Conservation (phyloP, 1,284 basidiomycete genomes). For the Trametes hirsuta region DNA sequence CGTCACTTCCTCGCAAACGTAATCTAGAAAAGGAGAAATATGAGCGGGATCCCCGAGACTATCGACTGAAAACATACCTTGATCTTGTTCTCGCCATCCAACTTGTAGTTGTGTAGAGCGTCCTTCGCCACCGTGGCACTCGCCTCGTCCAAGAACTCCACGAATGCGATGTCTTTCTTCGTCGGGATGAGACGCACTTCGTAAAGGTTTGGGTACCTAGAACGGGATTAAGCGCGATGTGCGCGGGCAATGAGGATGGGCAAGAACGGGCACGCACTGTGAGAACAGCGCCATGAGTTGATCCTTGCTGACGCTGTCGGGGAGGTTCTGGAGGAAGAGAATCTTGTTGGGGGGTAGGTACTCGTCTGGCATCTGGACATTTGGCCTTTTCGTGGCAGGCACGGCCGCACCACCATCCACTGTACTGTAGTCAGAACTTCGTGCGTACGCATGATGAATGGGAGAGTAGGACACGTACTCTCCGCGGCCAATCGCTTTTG, state of each 20-base stretch:
- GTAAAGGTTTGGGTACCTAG: slow-evolving; percentile 87
- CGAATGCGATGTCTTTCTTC: slow-evolving; percentile 95
- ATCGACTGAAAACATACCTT: slow-evolving; percentile 59
- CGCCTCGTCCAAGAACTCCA: slow-evolving; percentile 91
- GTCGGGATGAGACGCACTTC: slow-evolving; percentile 97
- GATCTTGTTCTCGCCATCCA: slow-evolving; percentile 96
- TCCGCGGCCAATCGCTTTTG: slow-evolving; percentile 81
- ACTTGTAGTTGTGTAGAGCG: slow-evolving; percentile 93
- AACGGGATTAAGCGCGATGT: background rate
- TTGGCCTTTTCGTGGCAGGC: slow-evolving; percentile 73
- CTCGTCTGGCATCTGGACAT: slow-evolving; percentile 98
- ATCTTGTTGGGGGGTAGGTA: slow-evolving; percentile 99
- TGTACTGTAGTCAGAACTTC: slow-evolving; percentile 33
- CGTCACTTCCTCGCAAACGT: slow-evolving; percentile 61
- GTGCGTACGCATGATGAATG: slow-evolving; percentile 2
- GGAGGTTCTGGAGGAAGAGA: slow-evolving; percentile 96
- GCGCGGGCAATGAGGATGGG: background rate
- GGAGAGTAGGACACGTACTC: slow-evolving; percentile 45
- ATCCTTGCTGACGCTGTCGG: slow-evolving; percentile 89
- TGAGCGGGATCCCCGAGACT: background rate
- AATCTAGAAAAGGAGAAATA: slow-evolving; percentile 41
- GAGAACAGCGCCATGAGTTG: slow-evolving; percentile 88
- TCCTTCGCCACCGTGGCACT: slow-evolving; percentile 92
- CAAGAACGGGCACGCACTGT: slow-evolving; percentile 56
- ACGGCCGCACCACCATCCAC: slow-evolving; percentile 72